Percentiles rank a stretch among this genome's conserved stretches.
Evolutionary conservation across 2,329 filamentous ascomycete species (phyloP).

Genomic region (Ascocoryne sarcoides): DNA sequence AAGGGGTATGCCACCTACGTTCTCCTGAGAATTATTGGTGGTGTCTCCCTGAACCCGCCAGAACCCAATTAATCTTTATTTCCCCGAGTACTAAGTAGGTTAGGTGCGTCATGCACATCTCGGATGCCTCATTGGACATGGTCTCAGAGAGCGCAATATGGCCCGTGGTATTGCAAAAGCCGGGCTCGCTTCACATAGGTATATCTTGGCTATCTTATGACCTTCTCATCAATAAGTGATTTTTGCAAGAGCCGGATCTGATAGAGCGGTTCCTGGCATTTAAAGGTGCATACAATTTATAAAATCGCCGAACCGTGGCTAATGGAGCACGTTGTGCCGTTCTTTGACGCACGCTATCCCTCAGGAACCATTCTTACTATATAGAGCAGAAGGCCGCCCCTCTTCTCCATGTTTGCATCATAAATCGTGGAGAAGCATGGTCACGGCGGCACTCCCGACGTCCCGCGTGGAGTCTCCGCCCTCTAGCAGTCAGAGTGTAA

Average conservation of each 20-base stretch:
- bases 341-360: constrained; percentile 3
- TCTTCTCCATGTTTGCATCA: neutral
- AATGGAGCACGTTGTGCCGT: neutral
- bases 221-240: constrained; percentile 7
- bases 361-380: constrained; percentile 5
- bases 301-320: constrained; percentile 6
- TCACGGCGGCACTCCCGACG: constrained; percentile 9
- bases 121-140: constrained; percentile 2
- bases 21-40: too few relatives aligned
- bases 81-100: too few relatives aligned
- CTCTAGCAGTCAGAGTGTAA: neutral
- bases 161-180: constrained; percentile 1
- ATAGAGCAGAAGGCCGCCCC: constrained; percentile 1
- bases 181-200: neutral
- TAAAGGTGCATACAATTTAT: constrained; percentile 10
- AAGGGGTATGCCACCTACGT: too few relatives aligned
- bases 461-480: neutral
- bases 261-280: constrained; percentile 14
- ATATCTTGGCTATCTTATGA: constrained; percentile 8
- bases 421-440: constrained; percentile 6
- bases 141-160: constrained; percentile 6
- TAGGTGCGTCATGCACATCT: constrained; percentile 7
- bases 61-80: too few relatives aligned
- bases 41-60: too few relatives aligned
- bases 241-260: constrained; percentile 9